Conservation (phyloP, 2,329 filamentous ascomycete species). For the Fusarium denticulatum region DNA sequence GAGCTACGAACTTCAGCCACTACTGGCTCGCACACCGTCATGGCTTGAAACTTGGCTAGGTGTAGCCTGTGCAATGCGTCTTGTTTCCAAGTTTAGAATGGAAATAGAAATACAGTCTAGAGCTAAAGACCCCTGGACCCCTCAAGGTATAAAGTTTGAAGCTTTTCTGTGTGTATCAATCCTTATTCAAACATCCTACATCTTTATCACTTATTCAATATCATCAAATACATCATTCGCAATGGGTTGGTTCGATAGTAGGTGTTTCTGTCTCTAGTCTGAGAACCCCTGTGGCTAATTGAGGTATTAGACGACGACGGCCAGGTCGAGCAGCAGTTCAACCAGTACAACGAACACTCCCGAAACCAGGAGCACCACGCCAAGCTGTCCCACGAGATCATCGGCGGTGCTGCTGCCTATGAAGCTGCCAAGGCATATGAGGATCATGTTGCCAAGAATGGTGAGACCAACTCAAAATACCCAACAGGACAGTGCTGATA, state of each 20-base stretch:
- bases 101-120: background rate
- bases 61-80: background rate
- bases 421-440: constrained; percentile 48
- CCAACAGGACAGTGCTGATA: background rate
- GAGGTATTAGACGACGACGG: too few relatives aligned
- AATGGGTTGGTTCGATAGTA: constrained; percentile 27
- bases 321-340: background rate
- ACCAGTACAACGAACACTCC: constrained; percentile 40
- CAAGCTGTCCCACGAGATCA: constrained; percentile 45
- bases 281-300: too few relatives aligned
- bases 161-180: background rate
- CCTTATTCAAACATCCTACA: background rate
- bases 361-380: constrained; percentile 37
- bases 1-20: background rate
- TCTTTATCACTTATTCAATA: background rate
- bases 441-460: constrained; percentile 42
- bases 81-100: constrained; percentile 8
- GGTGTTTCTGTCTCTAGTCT: background rate
- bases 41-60: background rate
- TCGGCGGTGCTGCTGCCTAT: constrained; percentile 46
- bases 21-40: background rate
- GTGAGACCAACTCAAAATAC: background rate
- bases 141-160: constrained; percentile 14
- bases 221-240: background rate
- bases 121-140: background rate